Evolutionary conservation across 1,284 basidiomycete genomes (phyloP).

Genomic region (Ustilago trichophora): DNA sequence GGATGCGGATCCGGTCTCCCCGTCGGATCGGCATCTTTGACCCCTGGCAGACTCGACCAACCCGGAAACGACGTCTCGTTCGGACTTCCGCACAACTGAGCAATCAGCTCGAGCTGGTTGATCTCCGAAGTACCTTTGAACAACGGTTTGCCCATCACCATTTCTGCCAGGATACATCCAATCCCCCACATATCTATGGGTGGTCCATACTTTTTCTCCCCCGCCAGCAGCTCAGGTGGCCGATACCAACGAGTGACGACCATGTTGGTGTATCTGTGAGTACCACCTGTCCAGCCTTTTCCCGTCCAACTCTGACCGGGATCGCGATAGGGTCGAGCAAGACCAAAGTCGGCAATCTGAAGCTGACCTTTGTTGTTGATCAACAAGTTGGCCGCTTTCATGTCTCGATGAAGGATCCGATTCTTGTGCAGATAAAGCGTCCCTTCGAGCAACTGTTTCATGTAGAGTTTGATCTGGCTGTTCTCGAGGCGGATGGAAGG

Average conservation of each 20-base stretch:
- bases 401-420: constrained; percentile 93
- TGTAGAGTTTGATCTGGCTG: constrained; percentile 87
- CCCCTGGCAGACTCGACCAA: constrained; percentile 71
- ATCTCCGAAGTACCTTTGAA: constrained; percentile 86
- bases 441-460: constrained; percentile 92
- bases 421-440: constrained; percentile 97
- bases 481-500: constrained; percentile 68
- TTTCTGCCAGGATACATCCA: constrained; percentile 95
- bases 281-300: constrained; percentile 55
- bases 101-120: constrained; percentile 90
- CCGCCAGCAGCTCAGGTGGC: constrained; percentile 91
- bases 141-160: constrained; percentile 88
- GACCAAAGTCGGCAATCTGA: constrained; percentile 89
- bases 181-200: constrained; percentile 99
- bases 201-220: constrained; percentile 85
- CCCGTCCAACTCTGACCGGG: constrained; percentile 53
- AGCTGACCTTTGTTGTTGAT: constrained; percentile 76
- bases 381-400: constrained; percentile 97
- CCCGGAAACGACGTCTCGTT: constrained; percentile 80
- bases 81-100: constrained; percentile 85
- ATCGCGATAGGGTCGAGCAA: constrained; percentile 74
- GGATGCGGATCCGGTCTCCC: constrained; percentile 56
- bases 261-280: constrained; percentile 85
- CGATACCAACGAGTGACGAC: constrained; percentile 99
- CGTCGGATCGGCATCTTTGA: constrained; percentile 59